Evolutionary conservation across 371 early-diverging fungal species (phyloP), one percentile per base, ranked within the genome.

Genomic region (Basidiobolus meristosporus): DNA sequence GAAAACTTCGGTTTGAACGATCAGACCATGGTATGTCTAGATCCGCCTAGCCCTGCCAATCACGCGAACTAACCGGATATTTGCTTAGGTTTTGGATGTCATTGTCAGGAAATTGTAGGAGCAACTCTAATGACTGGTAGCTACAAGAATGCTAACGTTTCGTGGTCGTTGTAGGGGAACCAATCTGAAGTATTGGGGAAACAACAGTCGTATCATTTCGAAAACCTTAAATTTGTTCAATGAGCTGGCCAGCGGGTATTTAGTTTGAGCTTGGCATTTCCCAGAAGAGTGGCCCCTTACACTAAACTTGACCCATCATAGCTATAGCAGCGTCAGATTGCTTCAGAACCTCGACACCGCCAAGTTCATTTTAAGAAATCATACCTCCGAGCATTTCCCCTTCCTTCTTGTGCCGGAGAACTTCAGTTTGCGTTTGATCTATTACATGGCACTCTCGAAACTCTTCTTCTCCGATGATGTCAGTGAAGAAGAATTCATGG

Each of bases 231-330:
- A 62, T 30, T 59, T 87, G 29, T 70, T 86, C 40, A 61, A 70
- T 38, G 84, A 85, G 36, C 48, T 90, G n/a, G 67, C 88, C 1
- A 63, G 70, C n/a, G 89, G 90, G 63, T 83, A 72, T 37, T 57
- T 18, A 11, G 10, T n/a, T n/a, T 15, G 7, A 16, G 18, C 14
- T 47, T 11, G 5, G 1, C 7, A 22, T 30, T 40, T 40, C 1
- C 36, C 22, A 31, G 19, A 12, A 15, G 12, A 32, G 16, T 11
- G 31, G 18, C 2, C 32, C 15, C 6, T 7, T 16, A 1, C 21
- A 14, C 29, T 30, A 6, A 9, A 2, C 23, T n/a, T 14, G 20
- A 31, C 14, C 30, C 39, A 1, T 10, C 14, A 28, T 44, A 72
- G 75, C 2, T 75, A 75, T 42, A 69, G 66, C 37, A 65, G 74